Evolutionary conservation across 139 green algal species (phyloP).

Genomic region (Micromonas commoda): DNA sequence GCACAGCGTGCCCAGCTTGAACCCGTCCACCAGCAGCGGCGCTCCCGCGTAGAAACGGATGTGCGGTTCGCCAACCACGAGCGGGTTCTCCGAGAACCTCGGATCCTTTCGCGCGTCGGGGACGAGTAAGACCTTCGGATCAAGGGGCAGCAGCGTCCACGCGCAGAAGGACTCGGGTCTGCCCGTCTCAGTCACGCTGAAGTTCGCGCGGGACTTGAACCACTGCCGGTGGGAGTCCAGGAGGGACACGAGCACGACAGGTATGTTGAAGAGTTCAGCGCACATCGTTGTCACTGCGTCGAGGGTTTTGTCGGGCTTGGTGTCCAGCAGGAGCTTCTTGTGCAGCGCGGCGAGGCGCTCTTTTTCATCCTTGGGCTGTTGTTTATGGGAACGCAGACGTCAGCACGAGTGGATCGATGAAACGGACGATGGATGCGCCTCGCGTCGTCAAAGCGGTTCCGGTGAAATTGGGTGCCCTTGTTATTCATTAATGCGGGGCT

Average conservation of each 20-base stretch:
- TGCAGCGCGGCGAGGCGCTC: too few relatives aligned
- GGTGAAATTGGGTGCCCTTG: too few relatives aligned
- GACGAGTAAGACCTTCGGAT: background rate
- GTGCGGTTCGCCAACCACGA: background rate
- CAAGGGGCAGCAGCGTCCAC: constrained; percentile 1
- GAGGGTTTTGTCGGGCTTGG: background rate
- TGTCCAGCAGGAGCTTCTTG: too few relatives aligned
- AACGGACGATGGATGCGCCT: too few relatives aligned
- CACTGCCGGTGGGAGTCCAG: background rate
- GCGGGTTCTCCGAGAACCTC: background rate
- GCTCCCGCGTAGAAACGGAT: background rate
- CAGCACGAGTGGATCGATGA: too few relatives aligned
- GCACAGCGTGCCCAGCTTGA: background rate
- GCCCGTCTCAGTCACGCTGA: background rate
- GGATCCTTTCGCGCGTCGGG: background rate
- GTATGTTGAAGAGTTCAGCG: background rate
- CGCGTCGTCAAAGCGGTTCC: too few relatives aligned
- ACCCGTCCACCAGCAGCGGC: background rate
- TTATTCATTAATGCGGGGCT: too few relatives aligned
- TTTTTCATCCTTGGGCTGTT: too few relatives aligned
- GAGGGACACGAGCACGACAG: background rate
- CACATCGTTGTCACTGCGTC: constrained; percentile 2
- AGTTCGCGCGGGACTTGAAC: background rate
- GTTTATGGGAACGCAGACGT: too few relatives aligned
- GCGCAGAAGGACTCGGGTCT: background rate